These are phyloP conservation scores for Solanum stenotomum DNA, from an alignment of 257 asterid species.

Conservation along the genomic window DNA sequence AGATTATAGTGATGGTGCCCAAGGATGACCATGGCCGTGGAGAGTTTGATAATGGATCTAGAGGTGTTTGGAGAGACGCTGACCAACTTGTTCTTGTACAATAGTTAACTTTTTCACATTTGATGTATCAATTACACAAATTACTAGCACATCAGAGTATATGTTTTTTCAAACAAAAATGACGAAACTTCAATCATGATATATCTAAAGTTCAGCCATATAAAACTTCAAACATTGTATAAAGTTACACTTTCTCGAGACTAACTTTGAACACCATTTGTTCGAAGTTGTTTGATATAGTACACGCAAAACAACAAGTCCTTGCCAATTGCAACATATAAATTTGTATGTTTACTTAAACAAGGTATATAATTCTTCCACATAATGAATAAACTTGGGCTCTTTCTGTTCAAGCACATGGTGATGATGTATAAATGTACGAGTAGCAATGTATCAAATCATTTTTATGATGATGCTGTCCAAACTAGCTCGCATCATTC, in stretches of 20 bases:
- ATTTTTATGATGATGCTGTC: no score
- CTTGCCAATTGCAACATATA: no score
- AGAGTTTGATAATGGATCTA: slow-evolving; percentile 6
- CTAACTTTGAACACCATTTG: no score
- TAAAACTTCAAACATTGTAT: no score
- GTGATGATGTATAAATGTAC: neutral
- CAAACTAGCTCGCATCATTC: no score
- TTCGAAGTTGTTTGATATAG: neutral
- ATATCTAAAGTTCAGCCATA: neutral
- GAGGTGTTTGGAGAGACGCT: slow-evolving; percentile 18
- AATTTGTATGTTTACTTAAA: neutral
- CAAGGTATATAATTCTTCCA: neutral
- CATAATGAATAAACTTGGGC: neutral
- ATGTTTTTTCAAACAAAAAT: no score
- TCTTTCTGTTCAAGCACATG: neutral
- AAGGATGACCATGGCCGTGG: slow-evolving; percentile 12
- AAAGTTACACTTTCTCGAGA: neutral
- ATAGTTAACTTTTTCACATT: neutral
- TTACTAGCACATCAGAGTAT: no score
- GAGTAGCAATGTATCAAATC: no score
- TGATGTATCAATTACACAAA: no score
- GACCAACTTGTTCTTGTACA: slow-evolving; percentile 31
- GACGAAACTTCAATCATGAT: no score
- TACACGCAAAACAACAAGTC: no score
- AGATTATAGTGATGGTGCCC: slow-evolving; percentile 50